Evolutionary conservation across 768 basidiomycete genomes (phyloP).

Genomic region (Agaricus sinodeliciosus): DNA sequence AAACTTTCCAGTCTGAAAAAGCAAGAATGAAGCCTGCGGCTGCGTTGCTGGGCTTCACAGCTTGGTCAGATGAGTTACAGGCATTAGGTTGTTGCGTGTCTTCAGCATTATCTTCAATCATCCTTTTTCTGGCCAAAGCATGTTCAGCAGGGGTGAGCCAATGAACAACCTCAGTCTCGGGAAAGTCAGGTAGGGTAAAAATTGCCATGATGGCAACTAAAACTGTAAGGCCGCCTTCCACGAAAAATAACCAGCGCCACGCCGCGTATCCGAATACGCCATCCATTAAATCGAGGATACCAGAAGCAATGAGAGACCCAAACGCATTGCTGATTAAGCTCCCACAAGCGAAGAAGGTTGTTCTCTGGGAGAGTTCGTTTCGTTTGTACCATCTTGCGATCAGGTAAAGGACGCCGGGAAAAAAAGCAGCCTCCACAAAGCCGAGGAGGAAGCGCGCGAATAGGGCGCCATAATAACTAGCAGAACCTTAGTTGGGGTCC

Average conservation of each 20-base stretch:
- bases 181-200: conserved; percentile 72
- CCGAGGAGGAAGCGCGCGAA: conserved; percentile 73
- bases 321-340: conserved; percentile 78
- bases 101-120: conserved; percentile 47
- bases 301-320: conserved; percentile 71
- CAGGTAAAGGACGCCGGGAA: conserved; percentile 60
- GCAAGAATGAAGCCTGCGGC: conserved; percentile 48
- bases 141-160: conserved; percentile 57
- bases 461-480: conserved; percentile 58
- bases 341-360: conserved; percentile 64
- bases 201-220: conserved; percentile 41
- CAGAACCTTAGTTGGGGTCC: background rate
- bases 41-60: conserved; percentile 10
- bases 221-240: conserved; percentile 58
- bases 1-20: conserved; percentile 66
- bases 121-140: conserved; percentile 48
- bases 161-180: conserved; percentile 33
- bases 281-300: conserved; percentile 67
- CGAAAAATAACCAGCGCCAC: conserved; percentile 77
- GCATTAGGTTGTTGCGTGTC: background rate
- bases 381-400: conserved; percentile 71
- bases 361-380: conserved; percentile 62
- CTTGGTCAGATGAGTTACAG: conserved; percentile 12
- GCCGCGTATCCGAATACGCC: conserved; percentile 60
- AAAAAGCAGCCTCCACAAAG: conserved; percentile 66